These are phyloP conservation scores for Solanum tarapatanum DNA, from an alignment of 257 asterid genomes.

Conservation along the genomic window DNA sequence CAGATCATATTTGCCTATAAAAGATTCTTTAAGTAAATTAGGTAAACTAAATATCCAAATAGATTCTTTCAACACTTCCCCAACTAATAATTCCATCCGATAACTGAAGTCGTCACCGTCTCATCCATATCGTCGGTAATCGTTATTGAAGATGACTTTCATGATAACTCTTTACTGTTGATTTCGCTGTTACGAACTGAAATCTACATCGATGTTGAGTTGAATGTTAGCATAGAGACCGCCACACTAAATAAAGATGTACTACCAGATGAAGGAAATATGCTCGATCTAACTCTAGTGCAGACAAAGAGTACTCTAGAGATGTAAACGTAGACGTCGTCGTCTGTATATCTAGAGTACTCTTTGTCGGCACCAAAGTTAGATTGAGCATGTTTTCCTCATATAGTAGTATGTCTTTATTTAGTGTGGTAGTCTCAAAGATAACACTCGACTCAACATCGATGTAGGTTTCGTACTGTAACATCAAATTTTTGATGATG, in stretches of 20 bases:
- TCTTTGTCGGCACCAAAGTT: no score
- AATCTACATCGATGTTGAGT: not conserved
- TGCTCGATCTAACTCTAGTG: not conserved
- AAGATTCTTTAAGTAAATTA: no score
- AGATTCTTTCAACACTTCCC: not conserved
- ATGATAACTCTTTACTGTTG: no score
- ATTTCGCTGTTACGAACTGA: no score
- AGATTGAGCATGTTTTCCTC: no score
- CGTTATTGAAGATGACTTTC: not conserved
- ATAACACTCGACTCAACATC: no score
- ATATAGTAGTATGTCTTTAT: no score
- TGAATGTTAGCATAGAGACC: not conserved
- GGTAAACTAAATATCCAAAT: not conserved
- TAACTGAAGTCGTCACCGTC: accelerated
- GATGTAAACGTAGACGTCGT: no score
- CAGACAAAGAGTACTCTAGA: not conserved
- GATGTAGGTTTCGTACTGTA: no score
- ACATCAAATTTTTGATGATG: no score
- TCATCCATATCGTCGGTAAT: not conserved
- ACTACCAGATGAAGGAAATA: not conserved
- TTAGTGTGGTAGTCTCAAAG: no score
- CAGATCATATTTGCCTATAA: not conserved
- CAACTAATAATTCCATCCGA: not conserved
- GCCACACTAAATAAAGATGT: not conserved
- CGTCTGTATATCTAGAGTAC: no score